phyloP scores from a whole-genome alignment of 2,329 filamentous ascomycete species.

The Xylariomycetidae sp. region DNA sequence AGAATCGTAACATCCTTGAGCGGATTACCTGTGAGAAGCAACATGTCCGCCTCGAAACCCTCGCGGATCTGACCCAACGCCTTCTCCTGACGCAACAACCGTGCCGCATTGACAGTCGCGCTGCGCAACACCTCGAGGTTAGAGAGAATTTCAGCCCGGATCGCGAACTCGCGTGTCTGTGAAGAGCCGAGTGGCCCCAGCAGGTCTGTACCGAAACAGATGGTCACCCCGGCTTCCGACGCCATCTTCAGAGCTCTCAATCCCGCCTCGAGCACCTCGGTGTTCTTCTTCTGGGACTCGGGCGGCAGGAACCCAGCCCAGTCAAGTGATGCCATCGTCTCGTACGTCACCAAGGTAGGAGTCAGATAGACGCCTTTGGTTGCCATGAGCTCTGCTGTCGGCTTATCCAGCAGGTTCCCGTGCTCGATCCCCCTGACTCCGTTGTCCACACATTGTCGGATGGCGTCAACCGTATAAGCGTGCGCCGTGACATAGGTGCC shows the following conservation, averaged over 20 bases:
- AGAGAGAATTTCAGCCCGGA: conserved; percentile 36
- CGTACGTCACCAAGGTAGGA: conserved; percentile 45
- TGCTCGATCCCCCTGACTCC: conserved; percentile 45
- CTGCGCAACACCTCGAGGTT: conserved; percentile 5
- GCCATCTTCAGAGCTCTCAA: conserved; percentile 20
- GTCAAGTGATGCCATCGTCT: conserved; percentile 36
- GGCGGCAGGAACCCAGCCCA: conserved; percentile 34
- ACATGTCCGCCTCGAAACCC: conserved; percentile 44
- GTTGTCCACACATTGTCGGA: conserved; percentile 50
- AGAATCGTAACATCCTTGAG: conserved; percentile 46
- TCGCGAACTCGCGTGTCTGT: conserved; percentile 42
- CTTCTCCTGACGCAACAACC: conserved; percentile 37
- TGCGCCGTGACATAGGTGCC: conserved; percentile 54
- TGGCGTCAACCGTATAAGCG: conserved; percentile 50
- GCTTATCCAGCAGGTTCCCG: conserved; percentile 29
- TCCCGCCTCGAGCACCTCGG: conserved; percentile 2
- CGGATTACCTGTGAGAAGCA: conserved; percentile 45
- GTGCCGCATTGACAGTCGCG: conserved; percentile 39
- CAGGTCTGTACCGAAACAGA: conserved; percentile 49
- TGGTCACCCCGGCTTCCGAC: conserved; percentile 41
- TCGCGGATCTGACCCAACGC: conserved; percentile 40
- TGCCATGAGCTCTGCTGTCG: conserved; percentile 40
- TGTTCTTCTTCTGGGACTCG: conserved; percentile 18
- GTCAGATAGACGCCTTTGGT: conserved; percentile 40
- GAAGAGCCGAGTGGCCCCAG: conserved; percentile 40